Evolutionary conservation across 345 rosid genomes (phyloP), one percentile per base, ranked within the genome.

Genomic region (Leavenworthia alabamica): DNA sequence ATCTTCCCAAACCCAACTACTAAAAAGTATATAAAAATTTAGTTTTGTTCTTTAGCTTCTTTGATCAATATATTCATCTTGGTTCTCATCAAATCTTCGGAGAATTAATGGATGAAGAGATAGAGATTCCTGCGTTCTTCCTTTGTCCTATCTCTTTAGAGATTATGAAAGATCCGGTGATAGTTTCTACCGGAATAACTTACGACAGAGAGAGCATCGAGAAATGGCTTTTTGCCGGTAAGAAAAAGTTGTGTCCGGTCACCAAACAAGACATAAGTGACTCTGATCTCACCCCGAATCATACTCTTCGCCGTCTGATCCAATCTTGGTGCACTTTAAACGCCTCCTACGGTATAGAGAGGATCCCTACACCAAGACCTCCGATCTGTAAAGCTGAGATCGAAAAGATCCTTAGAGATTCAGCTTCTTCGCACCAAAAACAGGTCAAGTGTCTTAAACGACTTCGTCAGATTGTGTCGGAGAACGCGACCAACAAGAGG

Each of bases 311-410:
- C 6, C 83, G 98, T 9, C 71, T 92, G 32, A 81, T 92, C 50
- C 98, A 92, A 66, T 82, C 96, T 10, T 92, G 98, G 98, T 92
- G 98, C 65, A 85, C 81, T 6, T 62, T 92, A 43, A 86, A 92
- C 28, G 95, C 95, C 22, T 82, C 90, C 0, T 48, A 78, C 28
- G 98, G 98, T 8, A 47, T 92, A 8, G 89, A 92, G 71, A 79
- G 93, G 53, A 83, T 92, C 56, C 96, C 98, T 0, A 92, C 98
- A 6, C 98, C 98, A 2, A 92, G 82, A 68, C 87, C 84, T 7
- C 84, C 87, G 1, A 60, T 83, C 57, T 77, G 51, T 75, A 82
- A 66, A 74, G 41, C 81, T 1, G 87, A 86, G 61, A 77, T 89
- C 5, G 53, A 71, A 17, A 86, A 82, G 75, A 81, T 92, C 69